phyloP scores from a whole-genome alignment of 306 rosid genomes.

The Glycyrrhiza uralensis region DNA sequence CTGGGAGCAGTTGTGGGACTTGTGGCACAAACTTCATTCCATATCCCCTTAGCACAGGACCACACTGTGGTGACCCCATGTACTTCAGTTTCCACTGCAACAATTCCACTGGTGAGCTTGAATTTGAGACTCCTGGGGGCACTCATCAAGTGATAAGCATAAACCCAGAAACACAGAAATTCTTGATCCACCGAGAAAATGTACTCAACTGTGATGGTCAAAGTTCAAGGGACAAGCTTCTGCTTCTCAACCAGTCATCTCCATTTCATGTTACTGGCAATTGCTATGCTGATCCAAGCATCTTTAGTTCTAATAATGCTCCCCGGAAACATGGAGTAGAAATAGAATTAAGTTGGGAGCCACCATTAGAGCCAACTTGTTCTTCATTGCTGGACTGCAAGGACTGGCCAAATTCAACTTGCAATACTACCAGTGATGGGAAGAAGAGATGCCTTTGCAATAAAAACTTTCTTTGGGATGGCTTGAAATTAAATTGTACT shows the following conservation, averaged over 20 bases:
- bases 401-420: conserved; percentile 67
- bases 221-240: conserved; percentile 27
- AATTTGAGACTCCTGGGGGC: conserved; percentile 45
- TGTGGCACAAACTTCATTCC: conserved; percentile 79
- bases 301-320: conserved; percentile 33
- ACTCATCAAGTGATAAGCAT: conserved; percentile 53
- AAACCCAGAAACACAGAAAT: conserved; percentile 36
- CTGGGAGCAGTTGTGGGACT: conserved; percentile 48
- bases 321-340: conserved; percentile 45
- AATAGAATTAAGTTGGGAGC: conserved; percentile 54
- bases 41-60: conserved; percentile 71
- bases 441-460: conserved; percentile 57
- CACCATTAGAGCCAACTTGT: conserved; percentile 55
- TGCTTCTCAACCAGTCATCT: conserved; percentile 52
- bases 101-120: conserved; percentile 49
- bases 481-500: conserved; percentile 55
- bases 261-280: conserved; percentile 46
- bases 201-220: conserved; percentile 37
- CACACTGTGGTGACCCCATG: conserved; percentile 57
- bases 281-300: conserved; percentile 46
- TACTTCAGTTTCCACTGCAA: conserved; percentile 59
- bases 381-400: conserved; percentile 54
- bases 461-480: conserved; percentile 50
- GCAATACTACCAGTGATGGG: conserved; percentile 49
- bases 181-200: conserved; percentile 43